These are phyloP conservation scores for Peronospora tabacina DNA, from an alignment of 352 stramenopile genomes.

Conservation along the genomic window DNA sequence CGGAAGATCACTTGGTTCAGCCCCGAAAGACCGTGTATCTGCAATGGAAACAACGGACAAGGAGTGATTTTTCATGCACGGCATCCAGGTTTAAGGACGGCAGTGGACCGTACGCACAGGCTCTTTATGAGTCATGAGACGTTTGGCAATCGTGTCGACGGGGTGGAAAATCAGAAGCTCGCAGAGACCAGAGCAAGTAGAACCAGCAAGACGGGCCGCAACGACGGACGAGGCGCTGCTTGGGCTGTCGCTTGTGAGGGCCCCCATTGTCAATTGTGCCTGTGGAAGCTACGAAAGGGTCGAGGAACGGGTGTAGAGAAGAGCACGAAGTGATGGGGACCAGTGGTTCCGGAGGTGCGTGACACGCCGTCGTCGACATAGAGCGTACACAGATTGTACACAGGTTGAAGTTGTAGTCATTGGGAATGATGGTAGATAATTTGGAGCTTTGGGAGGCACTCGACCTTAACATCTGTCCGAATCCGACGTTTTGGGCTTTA, in stretches of 20 bases:
- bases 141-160: constrained; percentile 92
- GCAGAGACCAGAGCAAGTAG: constrained; percentile 86
- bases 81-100: too few relatives aligned
- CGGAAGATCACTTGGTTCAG: constrained; percentile 86
- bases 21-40: constrained; percentile 39
- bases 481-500: too few relatives aligned
- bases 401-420: constrained; percentile 6
- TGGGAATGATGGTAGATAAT: too few relatives aligned
- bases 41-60: background rate
- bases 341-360: background rate
- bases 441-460: too few relatives aligned
- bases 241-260: constrained; percentile 40
- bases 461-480: too few relatives aligned
- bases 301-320: constrained; percentile 9
- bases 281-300: background rate
- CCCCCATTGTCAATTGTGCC: constrained; percentile 32
- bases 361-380: constrained; percentile 9
- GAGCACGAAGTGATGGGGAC: constrained; percentile 13
- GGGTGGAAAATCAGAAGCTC: constrained; percentile 94
- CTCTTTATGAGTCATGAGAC: constrained; percentile 90
- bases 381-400: constrained; percentile 1
- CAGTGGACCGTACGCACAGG: constrained; percentile 10
- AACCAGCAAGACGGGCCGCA: constrained; percentile 84
- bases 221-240: constrained; percentile 37
- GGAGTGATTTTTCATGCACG: too few relatives aligned